phyloP scores from a whole-genome alignment of 495 filamentous ascomycete genomes.

The Xylaria flabelliformis region DNA sequence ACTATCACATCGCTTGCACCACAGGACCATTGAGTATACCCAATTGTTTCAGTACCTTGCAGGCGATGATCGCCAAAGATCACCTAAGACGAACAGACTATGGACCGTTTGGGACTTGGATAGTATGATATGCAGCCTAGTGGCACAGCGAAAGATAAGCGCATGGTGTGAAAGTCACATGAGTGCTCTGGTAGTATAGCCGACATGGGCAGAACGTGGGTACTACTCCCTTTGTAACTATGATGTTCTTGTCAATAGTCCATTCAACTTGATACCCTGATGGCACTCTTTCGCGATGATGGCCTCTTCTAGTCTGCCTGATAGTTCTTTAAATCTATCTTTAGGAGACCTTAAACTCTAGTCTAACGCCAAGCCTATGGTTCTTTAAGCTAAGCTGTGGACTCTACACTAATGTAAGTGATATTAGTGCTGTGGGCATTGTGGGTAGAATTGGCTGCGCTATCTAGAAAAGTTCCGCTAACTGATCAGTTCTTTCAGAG shows the following conservation, averaged over 20 bases:
- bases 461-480: neutral
- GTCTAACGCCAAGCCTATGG: constrained; percentile 1
- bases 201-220: too few species aligned
- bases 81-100: constrained; percentile 18
- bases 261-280: neutral
- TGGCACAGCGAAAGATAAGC: constrained; percentile 11
- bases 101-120: constrained; percentile 4
- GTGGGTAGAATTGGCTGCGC: neutral
- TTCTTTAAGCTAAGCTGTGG: neutral
- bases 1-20: constrained; percentile 8
- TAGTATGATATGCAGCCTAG: neutral
- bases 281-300: neutral
- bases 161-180: constrained; percentile 21
- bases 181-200: neutral
- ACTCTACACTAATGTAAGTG: constrained; percentile 2
- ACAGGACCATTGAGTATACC: neutral
- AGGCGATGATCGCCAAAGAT: constrained; percentile 9
- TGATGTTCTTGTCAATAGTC: neutral
- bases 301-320: neutral
- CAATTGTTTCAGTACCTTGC: constrained; percentile 19
- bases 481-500: neutral
- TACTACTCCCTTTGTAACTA: neutral
- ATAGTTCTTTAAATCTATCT: neutral
- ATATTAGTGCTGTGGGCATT: constrained; percentile 4
- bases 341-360: neutral